phyloP scores from a whole-genome alignment of 1,284 basidiomycete species.

The Xanthoconium separans region DNA sequence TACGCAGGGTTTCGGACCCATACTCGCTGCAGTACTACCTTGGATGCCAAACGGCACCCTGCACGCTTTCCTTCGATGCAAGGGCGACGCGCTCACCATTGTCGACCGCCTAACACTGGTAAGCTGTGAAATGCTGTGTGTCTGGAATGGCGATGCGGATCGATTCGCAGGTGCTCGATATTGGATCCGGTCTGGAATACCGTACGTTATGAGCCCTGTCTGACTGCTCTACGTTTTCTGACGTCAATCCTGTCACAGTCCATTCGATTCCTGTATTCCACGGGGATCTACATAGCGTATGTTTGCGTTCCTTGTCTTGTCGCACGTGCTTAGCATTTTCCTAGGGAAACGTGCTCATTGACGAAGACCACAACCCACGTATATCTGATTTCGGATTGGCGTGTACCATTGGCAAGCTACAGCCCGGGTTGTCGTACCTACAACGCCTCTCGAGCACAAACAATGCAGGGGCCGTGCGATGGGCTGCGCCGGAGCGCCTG shows the following conservation, averaged over 20 bases:
- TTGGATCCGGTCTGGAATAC: slow-evolving; percentile 6
- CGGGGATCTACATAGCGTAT: slow-evolving; percentile 1
- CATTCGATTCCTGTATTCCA: slow-evolving; percentile 7
- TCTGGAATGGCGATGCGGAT: neutral
- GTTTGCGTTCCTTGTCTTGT: neutral
- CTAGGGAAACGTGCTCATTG: slow-evolving; percentile 8
- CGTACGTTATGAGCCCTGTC: neutral
- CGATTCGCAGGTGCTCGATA: neutral
- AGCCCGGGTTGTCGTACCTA: slow-evolving; percentile 1
- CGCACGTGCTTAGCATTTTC: neutral
- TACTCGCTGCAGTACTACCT: neutral
- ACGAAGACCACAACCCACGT: neutral
- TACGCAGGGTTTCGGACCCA: neutral
- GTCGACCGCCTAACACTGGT: neutral
- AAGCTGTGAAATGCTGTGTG: neutral
- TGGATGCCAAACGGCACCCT: slow-evolving; percentile 6
- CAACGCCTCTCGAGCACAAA: neutral
- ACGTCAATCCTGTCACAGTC: slow-evolving; percentile 2
- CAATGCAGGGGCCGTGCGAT: neutral
- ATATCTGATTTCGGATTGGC: slow-evolving; percentile 6
- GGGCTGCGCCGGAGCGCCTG: slow-evolving; percentile 2
- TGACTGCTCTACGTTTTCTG: neutral
- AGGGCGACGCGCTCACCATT: neutral
- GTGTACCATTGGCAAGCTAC: neutral
- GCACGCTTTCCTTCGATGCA: neutral